phyloP scores from a whole-genome alignment of 2,329 filamentous ascomycete species.

The Cladosporium velox region DNA sequence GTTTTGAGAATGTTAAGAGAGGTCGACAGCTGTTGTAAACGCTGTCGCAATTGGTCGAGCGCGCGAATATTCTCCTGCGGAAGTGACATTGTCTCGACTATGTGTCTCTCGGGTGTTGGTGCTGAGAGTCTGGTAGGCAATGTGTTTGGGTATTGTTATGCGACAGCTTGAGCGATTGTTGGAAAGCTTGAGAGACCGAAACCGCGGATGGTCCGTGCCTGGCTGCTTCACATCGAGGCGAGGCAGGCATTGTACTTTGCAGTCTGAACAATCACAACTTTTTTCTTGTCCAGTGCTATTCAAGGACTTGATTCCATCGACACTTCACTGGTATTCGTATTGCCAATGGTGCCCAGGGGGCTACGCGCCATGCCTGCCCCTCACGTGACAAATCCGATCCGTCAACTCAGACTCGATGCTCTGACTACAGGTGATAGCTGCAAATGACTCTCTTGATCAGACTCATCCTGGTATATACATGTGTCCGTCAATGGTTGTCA shows the following conservation, averaged over 20 bases:
- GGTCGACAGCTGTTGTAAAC: constrained; percentile 33
- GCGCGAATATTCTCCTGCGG: constrained; percentile 33
- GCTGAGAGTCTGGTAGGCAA: neutral
- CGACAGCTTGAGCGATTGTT: neutral
- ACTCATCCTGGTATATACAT: neutral
- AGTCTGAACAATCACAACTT: neutral
- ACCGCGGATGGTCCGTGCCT: neutral
- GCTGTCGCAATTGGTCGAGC: constrained; percentile 38
- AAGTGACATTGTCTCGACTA: constrained; percentile 7
- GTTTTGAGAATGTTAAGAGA: constrained; percentile 30
- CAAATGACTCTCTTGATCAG: neutral
- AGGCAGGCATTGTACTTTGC: neutral
- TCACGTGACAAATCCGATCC: neutral
- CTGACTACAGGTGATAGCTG: neutral
- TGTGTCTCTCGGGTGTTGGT: neutral
- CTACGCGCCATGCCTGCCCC: neutral
- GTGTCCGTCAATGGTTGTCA: neutral
- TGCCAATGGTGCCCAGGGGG: neutral
- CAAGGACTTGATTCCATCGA: neutral
- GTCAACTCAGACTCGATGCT: neutral
- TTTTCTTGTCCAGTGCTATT: neutral
- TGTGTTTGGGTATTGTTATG: neutral
- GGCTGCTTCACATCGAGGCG: neutral
- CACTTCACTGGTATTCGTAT: neutral
- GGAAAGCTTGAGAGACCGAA: neutral